phyloP scores from a whole-genome alignment of 208 protist genomes.

The Angomonas deanei region DNA sequence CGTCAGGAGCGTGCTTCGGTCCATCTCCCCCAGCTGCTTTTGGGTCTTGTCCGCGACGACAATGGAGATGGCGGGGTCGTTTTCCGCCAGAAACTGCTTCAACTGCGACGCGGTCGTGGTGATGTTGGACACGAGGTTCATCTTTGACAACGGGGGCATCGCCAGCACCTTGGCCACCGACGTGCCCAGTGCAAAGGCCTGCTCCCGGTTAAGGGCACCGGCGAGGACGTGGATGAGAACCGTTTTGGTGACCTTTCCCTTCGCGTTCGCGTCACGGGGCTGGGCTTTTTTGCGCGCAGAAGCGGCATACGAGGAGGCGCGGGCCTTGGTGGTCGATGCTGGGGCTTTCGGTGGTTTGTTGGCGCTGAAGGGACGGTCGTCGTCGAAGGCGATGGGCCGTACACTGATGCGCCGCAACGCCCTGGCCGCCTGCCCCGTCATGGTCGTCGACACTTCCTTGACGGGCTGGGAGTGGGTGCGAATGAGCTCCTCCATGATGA shows the following conservation, averaged over 20 bases:
- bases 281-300: constrained; percentile 2
- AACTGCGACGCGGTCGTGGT: constrained; percentile 38
- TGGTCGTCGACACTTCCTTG: neutral
- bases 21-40: constrained; percentile 17
- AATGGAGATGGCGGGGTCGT: constrained; percentile 22
- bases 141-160: constrained; percentile 25
- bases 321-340: neutral
- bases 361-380: neutral
- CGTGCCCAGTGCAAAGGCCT: constrained; percentile 24
- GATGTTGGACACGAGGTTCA: constrained; percentile 34
- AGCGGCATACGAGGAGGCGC: neutral
- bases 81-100: constrained; percentile 14
- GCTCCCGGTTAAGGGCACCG: constrained; percentile 8
- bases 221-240: constrained; percentile 50
- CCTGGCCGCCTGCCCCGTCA: constrained; percentile 11
- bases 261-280: neutral
- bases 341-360: neutral
- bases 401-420: constrained; percentile 6
- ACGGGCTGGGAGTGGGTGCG: neutral
- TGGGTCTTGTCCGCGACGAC: constrained; percentile 30
- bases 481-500: neutral
- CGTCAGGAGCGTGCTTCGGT: constrained; percentile 18
- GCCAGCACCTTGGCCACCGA: constrained; percentile 31
- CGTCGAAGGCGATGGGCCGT: neutral
- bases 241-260: neutral